Percentiles rank a stretch among this genome's conserved stretches.
phyloP scores from a whole-genome alignment of 768 basidiomycete genomes.

The Dictyophora rubrovolvata region DNA sequence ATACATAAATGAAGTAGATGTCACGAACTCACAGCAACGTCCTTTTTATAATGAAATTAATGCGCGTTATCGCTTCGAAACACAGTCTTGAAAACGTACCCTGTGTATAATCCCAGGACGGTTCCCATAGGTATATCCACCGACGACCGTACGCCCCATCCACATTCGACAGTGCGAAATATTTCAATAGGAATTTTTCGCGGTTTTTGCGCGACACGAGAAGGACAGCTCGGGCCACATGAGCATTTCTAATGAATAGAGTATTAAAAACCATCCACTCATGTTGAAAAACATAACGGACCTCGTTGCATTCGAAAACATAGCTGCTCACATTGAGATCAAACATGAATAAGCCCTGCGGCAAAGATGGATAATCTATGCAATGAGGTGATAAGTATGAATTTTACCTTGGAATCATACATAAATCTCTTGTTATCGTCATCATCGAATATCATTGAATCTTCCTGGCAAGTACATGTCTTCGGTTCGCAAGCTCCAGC shows the following conservation, averaged over 20 bases:
- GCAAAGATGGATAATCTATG: background rate
- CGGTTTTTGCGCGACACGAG: constrained; percentile 52
- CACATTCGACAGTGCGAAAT: constrained; percentile 50
- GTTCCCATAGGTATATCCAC: constrained; percentile 37
- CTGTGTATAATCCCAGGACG: constrained; percentile 59
- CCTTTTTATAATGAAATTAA: background rate
- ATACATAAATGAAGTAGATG: constrained; percentile 3
- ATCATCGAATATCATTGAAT: constrained; percentile 29
- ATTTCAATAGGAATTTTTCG: constrained; percentile 49
- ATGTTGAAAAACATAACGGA: constrained; percentile 20
- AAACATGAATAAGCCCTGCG: constrained; percentile 3
- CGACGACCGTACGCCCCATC: constrained; percentile 57
- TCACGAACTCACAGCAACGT: constrained; percentile 2
- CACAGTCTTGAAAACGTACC: constrained; percentile 28
- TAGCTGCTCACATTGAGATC: background rate
- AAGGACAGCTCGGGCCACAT: constrained; percentile 38
- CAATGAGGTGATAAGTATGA: background rate
- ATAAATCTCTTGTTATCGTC: constrained; percentile 26
- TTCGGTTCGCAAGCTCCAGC: constrained; percentile 22
- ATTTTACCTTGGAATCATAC: constrained; percentile 31
- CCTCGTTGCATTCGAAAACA: constrained; percentile 58
- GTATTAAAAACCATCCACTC: background rate
- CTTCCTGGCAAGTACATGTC: constrained; percentile 39
- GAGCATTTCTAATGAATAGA: constrained; percentile 28
- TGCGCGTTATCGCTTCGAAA: background rate